phyloP scores from a whole-genome alignment of 2,329 filamentous ascomycete species.

The Sporothrix euskadiensis region DNA sequence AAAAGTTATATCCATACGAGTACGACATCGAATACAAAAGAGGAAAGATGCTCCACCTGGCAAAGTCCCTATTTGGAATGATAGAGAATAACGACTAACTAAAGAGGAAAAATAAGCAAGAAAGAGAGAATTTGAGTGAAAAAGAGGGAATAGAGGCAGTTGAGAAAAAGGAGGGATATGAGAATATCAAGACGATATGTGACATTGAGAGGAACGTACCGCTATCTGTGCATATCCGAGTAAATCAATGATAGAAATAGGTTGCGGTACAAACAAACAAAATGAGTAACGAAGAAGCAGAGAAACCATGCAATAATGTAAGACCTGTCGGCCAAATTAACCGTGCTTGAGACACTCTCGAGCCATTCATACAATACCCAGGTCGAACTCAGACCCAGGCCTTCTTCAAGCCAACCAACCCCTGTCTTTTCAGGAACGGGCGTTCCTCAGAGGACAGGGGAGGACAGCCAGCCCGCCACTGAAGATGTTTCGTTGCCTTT shows the following conservation, averaged over 20 bases:
- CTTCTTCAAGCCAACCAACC: not conserved
- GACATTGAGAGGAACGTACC: not conserved
- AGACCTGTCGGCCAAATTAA: not conserved
- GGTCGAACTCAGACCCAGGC: not conserved
- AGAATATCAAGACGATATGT: not conserved
- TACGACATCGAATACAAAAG: not conserved
- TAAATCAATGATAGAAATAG: not conserved
- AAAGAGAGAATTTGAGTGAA: not conserved
- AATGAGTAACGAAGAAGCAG: not conserved
- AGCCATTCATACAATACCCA: not conserved
- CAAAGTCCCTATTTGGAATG: constrained; percentile 6
- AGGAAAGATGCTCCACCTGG: not conserved
- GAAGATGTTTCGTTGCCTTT: constrained; percentile 2
- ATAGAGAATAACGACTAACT: not conserved
- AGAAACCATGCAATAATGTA: not conserved
- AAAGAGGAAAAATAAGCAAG: not conserved
- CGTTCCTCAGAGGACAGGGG: not conserved
- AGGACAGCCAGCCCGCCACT: not conserved
- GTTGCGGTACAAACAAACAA: not conserved
- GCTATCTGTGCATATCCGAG: not conserved
- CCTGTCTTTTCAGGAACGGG: not conserved
- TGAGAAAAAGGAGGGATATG: not conserved
- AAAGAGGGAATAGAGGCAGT: not conserved
- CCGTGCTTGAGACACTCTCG: constrained; percentile 5
- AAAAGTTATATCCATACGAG: not conserved